Conservation (phyloP, 2,329 filamentous ascomycete species). For the Alternaria sp. region DNA sequence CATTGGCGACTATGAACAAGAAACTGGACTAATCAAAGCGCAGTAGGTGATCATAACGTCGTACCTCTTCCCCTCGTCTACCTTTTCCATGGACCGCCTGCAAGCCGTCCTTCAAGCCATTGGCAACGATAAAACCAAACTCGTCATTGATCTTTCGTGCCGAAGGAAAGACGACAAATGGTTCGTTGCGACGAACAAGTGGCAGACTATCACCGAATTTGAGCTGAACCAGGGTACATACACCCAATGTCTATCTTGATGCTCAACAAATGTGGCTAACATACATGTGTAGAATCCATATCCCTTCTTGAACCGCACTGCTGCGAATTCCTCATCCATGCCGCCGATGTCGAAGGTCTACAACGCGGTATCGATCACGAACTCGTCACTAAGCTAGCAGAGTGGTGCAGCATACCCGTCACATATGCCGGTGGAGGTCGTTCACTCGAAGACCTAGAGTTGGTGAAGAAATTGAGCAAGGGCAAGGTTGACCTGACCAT, state of each 20-base stretch:
- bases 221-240: constrained; percentile 82
- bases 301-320: constrained; percentile 85
- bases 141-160: constrained; percentile 96
- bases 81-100: constrained; percentile 80
- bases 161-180: constrained; percentile 78
- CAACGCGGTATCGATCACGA: constrained; percentile 90
- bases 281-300: constrained; percentile 72
- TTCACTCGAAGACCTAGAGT: constrained; percentile 80
- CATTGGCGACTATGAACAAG: neutral
- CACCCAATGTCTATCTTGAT: neutral
- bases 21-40: constrained; percentile 8
- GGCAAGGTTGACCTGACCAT: constrained; percentile 94
- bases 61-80: constrained; percentile 85
- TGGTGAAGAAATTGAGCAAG: constrained; percentile 78
- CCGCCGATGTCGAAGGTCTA: constrained; percentile 94
- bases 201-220: constrained; percentile 98
- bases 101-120: constrained; percentile 77
- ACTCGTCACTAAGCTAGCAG: constrained; percentile 77
- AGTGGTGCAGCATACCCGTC: constrained; percentile 91
- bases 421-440: constrained; percentile 97
- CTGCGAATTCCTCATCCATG: constrained; percentile 96
- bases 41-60: constrained; percentile 95
- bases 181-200: constrained; percentile 99
- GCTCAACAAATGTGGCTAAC: neutral
- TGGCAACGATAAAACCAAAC: constrained; percentile 76